phyloP scores from a whole-genome alignment of 2,329 filamentous ascomycete species.

The Talaromyces verruculosus region DNA sequence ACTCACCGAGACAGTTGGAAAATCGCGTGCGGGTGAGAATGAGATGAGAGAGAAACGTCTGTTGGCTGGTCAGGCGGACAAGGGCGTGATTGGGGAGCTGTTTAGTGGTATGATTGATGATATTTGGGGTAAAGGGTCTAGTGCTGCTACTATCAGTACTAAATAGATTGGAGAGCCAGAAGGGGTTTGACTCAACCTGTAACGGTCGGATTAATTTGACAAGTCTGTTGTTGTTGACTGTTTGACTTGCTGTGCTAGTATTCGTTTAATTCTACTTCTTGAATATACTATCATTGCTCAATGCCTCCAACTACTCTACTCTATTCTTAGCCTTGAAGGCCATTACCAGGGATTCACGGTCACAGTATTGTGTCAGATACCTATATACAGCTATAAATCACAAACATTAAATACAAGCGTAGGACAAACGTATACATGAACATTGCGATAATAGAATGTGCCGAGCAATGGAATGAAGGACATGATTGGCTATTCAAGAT shows the following conservation, averaged over 20 bases:
- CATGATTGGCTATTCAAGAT: slow-evolving; percentile 4
- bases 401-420: not conserved
- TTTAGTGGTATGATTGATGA: slow-evolving; percentile 42
- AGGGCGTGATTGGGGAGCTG: slow-evolving; percentile 37
- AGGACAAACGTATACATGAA: not conserved
- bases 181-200: not conserved
- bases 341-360: not conserved
- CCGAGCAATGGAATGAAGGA: not conserved
- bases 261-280: not conserved
- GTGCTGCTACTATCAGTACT: slow-evolving; percentile 25
- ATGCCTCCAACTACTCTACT: not conserved
- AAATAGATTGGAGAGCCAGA: not conserved
- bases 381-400: not conserved
- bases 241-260: slow-evolving; percentile 2
- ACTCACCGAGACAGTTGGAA: slow-evolving; percentile 52
- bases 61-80: slow-evolving; percentile 30
- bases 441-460: slow-evolving; percentile 2
- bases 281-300: slow-evolving; percentile 1
- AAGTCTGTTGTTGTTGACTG: not conserved
- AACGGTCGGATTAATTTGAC: not conserved
- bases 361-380: too few species aligned
- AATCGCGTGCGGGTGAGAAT: slow-evolving; percentile 39
- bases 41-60: slow-evolving; percentile 30
- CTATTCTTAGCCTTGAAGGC: too few species aligned
- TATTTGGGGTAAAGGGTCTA: slow-evolving; percentile 33